These are phyloP conservation scores for Pichia deserticola DNA, from an alignment of 805 yeast species.

Conservation along the genomic window DNA sequence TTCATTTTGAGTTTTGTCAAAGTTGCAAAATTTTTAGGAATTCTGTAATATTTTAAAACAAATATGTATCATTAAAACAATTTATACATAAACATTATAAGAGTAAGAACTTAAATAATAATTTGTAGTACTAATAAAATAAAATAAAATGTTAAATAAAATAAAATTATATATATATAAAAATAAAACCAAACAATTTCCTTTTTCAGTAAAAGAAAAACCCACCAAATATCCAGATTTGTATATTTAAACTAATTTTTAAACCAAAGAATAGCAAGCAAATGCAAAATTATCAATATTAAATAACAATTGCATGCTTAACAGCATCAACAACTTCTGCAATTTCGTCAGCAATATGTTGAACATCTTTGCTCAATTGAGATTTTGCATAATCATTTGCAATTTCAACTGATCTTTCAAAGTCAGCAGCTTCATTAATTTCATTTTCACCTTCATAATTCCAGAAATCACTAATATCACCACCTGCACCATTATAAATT, in stretches of 20 bases:
- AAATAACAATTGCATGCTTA: conserved; percentile 6
- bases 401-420: conserved; percentile 16
- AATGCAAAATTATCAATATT: background rate
- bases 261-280: background rate
- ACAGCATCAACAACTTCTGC: conserved; percentile 16
- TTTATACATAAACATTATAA: background rate
- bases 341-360: conserved; percentile 16
- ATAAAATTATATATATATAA: background rate
- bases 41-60: background rate
- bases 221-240: conserved; percentile 4
- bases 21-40: background rate
- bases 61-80: too few relatives aligned
- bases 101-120: too few relatives aligned
- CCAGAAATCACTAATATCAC: conserved; percentile 63
- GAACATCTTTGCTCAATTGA: conserved; percentile 19
- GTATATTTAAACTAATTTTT: background rate
- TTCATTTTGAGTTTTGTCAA: background rate
- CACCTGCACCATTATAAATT: conserved; percentile 79
- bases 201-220: background rate
- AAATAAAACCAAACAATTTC: background rate
- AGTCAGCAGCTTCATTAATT: conserved; percentile 12
- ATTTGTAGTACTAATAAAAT: background rate
- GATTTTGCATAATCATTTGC: conserved; percentile 16
- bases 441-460: conserved; percentile 12
- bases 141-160: background rate